Base-by-base conservation (phyloP, 164 flowering plant genomes). In the Berberis vulgaris region DNA sequence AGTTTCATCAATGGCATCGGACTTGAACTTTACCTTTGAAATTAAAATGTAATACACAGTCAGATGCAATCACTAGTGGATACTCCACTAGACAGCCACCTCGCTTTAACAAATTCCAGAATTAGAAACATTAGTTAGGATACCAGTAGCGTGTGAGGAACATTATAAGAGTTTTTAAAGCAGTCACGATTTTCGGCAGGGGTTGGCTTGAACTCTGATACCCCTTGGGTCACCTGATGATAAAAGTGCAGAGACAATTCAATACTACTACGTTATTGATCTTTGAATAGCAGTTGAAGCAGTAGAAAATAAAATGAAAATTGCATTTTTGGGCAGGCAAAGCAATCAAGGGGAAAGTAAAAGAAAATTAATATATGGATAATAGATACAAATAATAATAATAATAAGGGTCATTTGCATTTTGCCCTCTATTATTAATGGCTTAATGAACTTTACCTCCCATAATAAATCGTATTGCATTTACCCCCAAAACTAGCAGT, bases 141-240 rank as follows among this genome's bases (percentile, higher is more conserved):
- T 86, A 93, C 97, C 85, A 94, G 78, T 57, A 94, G 73, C 3
- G 94, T 94, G 70, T 79, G 78, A 42, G 68, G 78, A 39, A 94
- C 82, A 69, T 83, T 94, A 79, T 94, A 94, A 56, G 83, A 78
- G 13, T 78, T 77, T 74, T 77, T 79, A 45, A 73, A 84, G 67
- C 74, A 80, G 65, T 84, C 83, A 26, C 88, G 94, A 70, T 94
- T 90, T 64, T 90, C 96, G 2, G 83, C 71, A 1, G 98, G 98
- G 43, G 85, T 84, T 56, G 98, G 98, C 77, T 62, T 94, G 84
- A 94, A 94, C 75, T 94, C 97, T 57, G 95, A 94, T 64, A 79
- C 69, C 58, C 98, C 98, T 64, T 86, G 72, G 39, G 79, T 78
- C 38, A 93, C 95, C 98, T 89, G 67, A 62, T 49, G n/a, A 60